Conservation (phyloP, 345 rosid genomes). For the Lepidium didymum region DNA sequence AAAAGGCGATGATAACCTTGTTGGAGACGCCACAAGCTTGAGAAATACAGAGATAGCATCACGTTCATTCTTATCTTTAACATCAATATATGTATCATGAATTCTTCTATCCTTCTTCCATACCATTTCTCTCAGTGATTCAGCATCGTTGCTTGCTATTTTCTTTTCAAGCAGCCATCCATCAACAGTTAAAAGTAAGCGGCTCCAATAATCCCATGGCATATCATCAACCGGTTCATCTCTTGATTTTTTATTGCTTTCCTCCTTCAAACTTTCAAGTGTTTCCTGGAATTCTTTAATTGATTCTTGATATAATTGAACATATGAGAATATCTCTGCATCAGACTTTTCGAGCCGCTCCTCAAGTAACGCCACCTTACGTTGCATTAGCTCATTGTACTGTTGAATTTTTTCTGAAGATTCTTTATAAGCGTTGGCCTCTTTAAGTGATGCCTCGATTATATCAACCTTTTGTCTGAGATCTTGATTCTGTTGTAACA, state of each 20-base stretch:
- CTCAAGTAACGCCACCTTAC: constrained; percentile 74
- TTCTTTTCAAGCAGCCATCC: constrained; percentile 95
- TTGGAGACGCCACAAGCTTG: constrained; percentile 47
- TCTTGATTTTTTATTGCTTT: constrained; percentile 59
- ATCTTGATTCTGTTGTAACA: constrained; percentile 79
- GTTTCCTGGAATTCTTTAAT: constrained; percentile 80
- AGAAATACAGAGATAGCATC: constrained; percentile 62
- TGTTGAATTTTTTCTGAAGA: constrained; percentile 72
- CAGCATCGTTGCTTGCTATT: constrained; percentile 55
- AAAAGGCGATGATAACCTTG: constrained; percentile 43
- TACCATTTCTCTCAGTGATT: constrained; percentile 66
- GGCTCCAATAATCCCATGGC: constrained; percentile 93
- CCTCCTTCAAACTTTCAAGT: constrained; percentile 63
- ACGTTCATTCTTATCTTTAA: constrained; percentile 60
- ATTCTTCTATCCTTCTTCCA: constrained; percentile 73
- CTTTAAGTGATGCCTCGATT: constrained; percentile 73
- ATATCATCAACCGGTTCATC: constrained; percentile 69
- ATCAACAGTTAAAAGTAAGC: constrained; percentile 68
- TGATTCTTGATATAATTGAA: constrained; percentile 76
- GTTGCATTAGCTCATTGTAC: constrained; percentile 76
- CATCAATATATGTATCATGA: constrained; percentile 49
- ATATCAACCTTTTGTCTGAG: constrained; percentile 70
- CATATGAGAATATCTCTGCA: constrained; percentile 69
- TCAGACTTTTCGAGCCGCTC: constrained; percentile 83
- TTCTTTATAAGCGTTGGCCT: constrained; percentile 58